These are phyloP conservation scores for Pseudoturritis turrita DNA, from an alignment of 345 rosid genomes.

Conservation along the genomic window DNA sequence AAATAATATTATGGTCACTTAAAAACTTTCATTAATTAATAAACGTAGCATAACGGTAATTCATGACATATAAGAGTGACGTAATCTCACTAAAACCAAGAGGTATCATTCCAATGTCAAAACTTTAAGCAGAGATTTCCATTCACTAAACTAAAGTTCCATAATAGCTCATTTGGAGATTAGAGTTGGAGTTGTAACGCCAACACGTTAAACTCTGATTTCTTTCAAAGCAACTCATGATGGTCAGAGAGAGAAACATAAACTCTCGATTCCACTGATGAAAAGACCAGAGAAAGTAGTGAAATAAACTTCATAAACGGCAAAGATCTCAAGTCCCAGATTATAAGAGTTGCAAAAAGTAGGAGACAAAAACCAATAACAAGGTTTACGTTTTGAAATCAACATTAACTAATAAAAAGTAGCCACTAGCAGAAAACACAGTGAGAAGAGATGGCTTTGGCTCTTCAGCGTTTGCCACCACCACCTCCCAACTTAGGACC, in stretches of 20 bases:
- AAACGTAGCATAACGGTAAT: slow-evolving; percentile 2
- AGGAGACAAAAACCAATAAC: neutral
- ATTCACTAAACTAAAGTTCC: too few species aligned
- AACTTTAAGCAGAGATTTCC: neutral
- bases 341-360: slow-evolving; percentile 14
- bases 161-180: neutral
- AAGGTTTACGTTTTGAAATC: slow-evolving; percentile 16
- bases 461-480: slow-evolving; percentile 37
- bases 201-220: too few species aligned
- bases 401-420: slow-evolving; percentile 18
- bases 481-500: slow-evolving; percentile 40
- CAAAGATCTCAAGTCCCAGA: slow-evolving; percentile 17
- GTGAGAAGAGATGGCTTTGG: neutral
- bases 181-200: too few species aligned
- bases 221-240: too few species aligned
- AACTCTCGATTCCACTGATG: neutral
- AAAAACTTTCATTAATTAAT: neutral
- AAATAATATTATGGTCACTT: neutral
- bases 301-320: neutral
- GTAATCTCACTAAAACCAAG: neutral
- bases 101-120: neutral
- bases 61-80: neutral
- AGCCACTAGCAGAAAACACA: slow-evolving; percentile 16
- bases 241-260: neutral
- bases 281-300: neutral